Conservation (phyloP, 306 rosid genomes). For the Benincasa hispida region DNA sequence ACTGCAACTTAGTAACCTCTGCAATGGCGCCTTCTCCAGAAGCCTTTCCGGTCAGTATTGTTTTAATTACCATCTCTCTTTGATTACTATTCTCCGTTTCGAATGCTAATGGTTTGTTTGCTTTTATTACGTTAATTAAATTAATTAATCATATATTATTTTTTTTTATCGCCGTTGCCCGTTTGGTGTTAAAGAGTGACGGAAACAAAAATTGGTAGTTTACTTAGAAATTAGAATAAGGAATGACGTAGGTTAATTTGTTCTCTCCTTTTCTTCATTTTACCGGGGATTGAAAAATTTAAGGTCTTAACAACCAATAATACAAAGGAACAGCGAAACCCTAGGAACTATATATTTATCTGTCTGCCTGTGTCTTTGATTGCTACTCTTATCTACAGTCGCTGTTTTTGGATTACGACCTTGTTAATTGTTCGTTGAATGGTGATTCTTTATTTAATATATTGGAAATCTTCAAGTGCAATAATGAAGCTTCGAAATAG, state of each 20-base stretch:
- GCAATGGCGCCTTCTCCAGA: conserved; percentile 40
- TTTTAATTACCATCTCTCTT: background rate
- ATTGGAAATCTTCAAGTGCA: conserved; percentile 1
- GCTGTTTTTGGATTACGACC: conserved; percentile 5
- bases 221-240: background rate
- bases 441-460: background rate
- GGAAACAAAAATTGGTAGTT: background rate
- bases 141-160: background rate
- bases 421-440: conserved; percentile 10
- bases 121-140: conserved; percentile 8
- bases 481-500: conserved; percentile 11
- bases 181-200: background rate
- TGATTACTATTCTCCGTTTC: conserved; percentile 10
- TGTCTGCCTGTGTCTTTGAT: conserved; percentile 10
- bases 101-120: conserved; percentile 6
- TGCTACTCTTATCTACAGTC: conserved; percentile 1
- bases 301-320: conserved; percentile 4
- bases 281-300: conserved; percentile 14
- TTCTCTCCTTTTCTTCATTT: background rate
- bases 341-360: conserved; percentile 13
- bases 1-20: conserved; percentile 62
- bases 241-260: background rate
- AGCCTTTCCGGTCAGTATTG: conserved; percentile 47
- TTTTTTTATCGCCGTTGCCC: background rate
- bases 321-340: conserved; percentile 14